Evolutionary conservation across 2,329 filamentous ascomycete genomes (phyloP), one percentile per base, ranked within the genome.

Genomic region (Aureobasidium sp.): DNA sequence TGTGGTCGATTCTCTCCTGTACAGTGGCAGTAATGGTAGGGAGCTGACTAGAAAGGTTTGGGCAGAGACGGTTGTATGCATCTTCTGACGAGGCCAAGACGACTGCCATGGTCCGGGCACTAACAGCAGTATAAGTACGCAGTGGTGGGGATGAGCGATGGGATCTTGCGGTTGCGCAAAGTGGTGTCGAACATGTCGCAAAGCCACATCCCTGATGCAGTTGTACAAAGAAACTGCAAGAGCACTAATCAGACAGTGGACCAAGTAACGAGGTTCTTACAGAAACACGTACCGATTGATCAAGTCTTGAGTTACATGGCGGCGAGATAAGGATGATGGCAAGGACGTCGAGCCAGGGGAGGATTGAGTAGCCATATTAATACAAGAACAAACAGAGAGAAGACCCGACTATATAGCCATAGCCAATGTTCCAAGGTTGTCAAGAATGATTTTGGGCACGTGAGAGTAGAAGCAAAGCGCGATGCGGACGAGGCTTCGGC

Each of bases 31-130:
- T 9, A 15, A 29, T n/a, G 3, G 34, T 12, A 12, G 44, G 27
- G 5, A 41, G 15, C 15, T 32, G 26, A 44, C 68, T 70, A 7
- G 72, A 70, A 5, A 70, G 64, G 56, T 78, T 75, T 59, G 75
- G 76, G 67, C 90, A 95, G 1, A 95, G 75, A 15, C 84, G 84
- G 64, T 77, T 79, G 65, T 90, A 85, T 0, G 89, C 85, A 65
- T 91, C 84, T 66, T 91, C 88, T 67, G 88, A 84, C 68, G 86
- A 88, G 8, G 90, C 89, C 51, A 96, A 78, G 68, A 88, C 87
- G 48, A 90, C 82, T 6, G 91, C 91, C 51, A 96, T 76, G 0
- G 88, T 89, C 67, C 90, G 84, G 3, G 91, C 91, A 69, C 90
- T 95, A 32, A 90, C 84, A 12, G 87, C 81, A 61, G 87, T 96